Percentiles rank a stretch among this genome's conserved stretches.
Evolutionary conservation across 2,329 filamentous ascomycete species (phyloP).

Genomic region (Epichloe scottii): DNA sequence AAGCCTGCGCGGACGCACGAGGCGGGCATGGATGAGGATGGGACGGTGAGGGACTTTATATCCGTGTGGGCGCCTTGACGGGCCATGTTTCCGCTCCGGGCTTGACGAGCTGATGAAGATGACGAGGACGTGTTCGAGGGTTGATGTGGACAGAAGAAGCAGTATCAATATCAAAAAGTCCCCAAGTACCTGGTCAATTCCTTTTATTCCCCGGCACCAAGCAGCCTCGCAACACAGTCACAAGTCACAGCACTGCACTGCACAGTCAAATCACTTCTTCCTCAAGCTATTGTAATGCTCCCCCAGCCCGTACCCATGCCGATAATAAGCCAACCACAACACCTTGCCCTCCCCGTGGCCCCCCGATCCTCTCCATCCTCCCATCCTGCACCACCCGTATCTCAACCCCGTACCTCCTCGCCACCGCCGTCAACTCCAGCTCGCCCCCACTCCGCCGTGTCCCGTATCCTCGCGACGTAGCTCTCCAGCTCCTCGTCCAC

Average conservation of each 20-base stretch:
- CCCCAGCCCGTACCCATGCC: constrained; percentile 83
- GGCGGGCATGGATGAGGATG: constrained; percentile 31
- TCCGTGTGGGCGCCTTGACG: constrained; percentile 36
- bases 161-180: too few species aligned
- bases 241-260: too few species aligned
- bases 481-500: constrained; percentile 65
- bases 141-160: too few species aligned
- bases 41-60: constrained; percentile 37
- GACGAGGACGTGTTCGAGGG: not conserved
- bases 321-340: constrained; percentile 88
- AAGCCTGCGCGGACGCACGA: constrained; percentile 38
- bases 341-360: constrained; percentile 33
- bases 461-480: constrained; percentile 65
- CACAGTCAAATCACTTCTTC: constrained; percentile 20
- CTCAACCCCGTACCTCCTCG: constrained; percentile 64
- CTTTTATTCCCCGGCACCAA: too few species aligned
- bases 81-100: not conserved
- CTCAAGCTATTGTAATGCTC: constrained; percentile 94
- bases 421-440: constrained; percentile 75
- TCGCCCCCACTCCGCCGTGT: constrained; percentile 96
- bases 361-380: constrained; percentile 58
- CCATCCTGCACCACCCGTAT: constrained; percentile 84
- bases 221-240: too few species aligned
- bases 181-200: too few species aligned
- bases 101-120: not conserved